Conservation (phyloP, 2,329 filamentous ascomycete species). For the Aspergillus transmontanensis region DNA sequence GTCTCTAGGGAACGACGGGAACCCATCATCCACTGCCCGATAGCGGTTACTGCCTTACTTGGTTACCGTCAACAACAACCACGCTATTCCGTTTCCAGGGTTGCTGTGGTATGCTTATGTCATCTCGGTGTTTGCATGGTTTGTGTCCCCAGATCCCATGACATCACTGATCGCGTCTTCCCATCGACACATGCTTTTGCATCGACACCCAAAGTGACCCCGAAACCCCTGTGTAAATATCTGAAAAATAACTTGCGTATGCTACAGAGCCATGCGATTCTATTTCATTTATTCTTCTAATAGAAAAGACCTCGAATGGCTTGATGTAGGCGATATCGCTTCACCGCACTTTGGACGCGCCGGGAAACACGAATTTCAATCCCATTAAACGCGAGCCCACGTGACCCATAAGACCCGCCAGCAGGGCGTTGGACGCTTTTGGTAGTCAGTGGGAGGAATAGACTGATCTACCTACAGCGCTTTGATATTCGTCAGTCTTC, state of each 20-base stretch:
- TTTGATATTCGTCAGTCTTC: conserved; percentile 1
- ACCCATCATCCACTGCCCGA: too few species aligned
- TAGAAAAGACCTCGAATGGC: neutral
- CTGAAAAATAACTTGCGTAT: neutral
- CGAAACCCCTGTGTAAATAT: neutral
- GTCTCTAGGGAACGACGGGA: conserved; percentile 9
- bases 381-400: conserved; percentile 33
- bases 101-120: conserved; percentile 22
- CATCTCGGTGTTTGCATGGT: conserved; percentile 16
- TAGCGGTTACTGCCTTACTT: conserved; percentile 22
- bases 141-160: conserved; percentile 24
- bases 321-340: neutral
- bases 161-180: conserved; percentile 36
- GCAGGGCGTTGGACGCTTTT: conserved; percentile 8
- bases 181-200: conserved; percentile 11
- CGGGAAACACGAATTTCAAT: conserved; percentile 21
- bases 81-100: conserved; percentile 19
- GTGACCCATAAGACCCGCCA: conserved; percentile 26
- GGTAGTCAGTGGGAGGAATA: neutral
- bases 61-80: conserved; percentile 26
- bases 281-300: neutral
- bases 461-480: neutral
- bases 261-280: conserved; percentile 10
- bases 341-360: conserved; percentile 16
- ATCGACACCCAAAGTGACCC: neutral